Evolutionary conservation across 1,284 basidiomycete species (phyloP), one percentile per base, ranked within the genome.

Genomic region (Coniferiporia sulphurascens): DNA sequence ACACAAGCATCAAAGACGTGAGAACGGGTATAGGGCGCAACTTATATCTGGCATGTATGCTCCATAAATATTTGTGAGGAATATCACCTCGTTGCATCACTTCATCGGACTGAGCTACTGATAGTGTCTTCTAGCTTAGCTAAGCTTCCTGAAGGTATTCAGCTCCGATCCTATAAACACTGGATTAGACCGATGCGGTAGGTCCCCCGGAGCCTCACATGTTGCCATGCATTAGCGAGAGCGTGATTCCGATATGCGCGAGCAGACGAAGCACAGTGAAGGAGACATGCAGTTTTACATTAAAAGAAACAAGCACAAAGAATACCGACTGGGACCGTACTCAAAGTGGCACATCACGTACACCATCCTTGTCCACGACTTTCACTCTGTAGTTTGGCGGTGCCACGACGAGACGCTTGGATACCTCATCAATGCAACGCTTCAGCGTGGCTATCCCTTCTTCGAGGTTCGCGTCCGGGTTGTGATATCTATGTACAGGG

Each of bases 361-460:
- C 80, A 54, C 95, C 95, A 68, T 95, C 86, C 72, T 89, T 91
- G 76, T 97, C 93, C 48, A 97, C 90, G 19, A 98, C 78, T 71
- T 94, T 93, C 65, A 95, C 87, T 72, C 89, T 93, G 76, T 93
- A 97, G 65, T 79, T 86, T 36, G 83, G 86, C 36, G 93, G 87
- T 61, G 86, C 86, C 58, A 97, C 85, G 35, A 93, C 84, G 58
- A 96, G 74, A 64, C 97, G 85, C 77, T 90, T 91, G 57, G 91
- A 77, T 1, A 96, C 86, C 75, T 98, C 93, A 65, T 88, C 80
- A 64, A 98, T 87, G 73, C 94, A 98, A 67, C 92, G 87, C 69
- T 82, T 85, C 61, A 99, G 76, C 4, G 89, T 84, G 1, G 83
- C 91, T 21, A 98, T 73, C 4, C 93, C 97, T 68, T 97, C 91